Conservation (phyloP, 2,329 filamentous ascomycete genomes). For the Talaromyces sp. region DNA sequence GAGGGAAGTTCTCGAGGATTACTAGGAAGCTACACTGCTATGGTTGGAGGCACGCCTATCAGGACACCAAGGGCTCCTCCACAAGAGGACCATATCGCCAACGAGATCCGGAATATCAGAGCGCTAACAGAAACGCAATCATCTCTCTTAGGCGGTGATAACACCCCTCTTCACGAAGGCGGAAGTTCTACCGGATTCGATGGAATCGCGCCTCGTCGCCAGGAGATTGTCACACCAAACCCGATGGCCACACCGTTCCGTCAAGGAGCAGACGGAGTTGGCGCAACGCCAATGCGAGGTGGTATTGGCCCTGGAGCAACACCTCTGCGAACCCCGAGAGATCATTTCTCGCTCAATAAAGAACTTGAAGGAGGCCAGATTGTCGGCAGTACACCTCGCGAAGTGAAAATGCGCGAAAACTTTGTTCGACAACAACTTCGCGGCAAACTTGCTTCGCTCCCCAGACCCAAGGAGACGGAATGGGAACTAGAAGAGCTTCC, state of each 20-base stretch:
- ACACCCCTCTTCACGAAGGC: slow-evolving; percentile 81
- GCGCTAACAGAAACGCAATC: slow-evolving; percentile 92
- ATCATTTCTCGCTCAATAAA: slow-evolving; percentile 78
- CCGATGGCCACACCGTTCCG: slow-evolving; percentile 87
- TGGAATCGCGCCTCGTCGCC: slow-evolving; percentile 72
- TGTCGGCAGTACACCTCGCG: slow-evolving; percentile 69
- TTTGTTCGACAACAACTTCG: slow-evolving; percentile 64
- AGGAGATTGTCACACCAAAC: slow-evolving; percentile 86
- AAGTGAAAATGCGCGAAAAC: slow-evolving; percentile 67
- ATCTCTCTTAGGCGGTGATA: slow-evolving; percentile 87
- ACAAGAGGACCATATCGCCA: slow-evolving; percentile 92
- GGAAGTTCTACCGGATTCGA: slow-evolving; percentile 81
- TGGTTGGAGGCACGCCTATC: slow-evolving; percentile 80
- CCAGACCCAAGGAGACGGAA: slow-evolving; percentile 87
- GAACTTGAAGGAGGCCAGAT: slow-evolving; percentile 58
- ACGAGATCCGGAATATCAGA: slow-evolving; percentile 91
- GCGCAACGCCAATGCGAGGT: slow-evolving; percentile 59
- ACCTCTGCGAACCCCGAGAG: slow-evolving; percentile 80
- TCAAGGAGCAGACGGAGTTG: slow-evolving; percentile 56
- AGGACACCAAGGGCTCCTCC: slow-evolving; percentile 86
- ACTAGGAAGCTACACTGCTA: slow-evolving; percentile 77
- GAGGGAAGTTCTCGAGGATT: slow-evolving; percentile 75
- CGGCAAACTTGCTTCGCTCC: slow-evolving; percentile 66
- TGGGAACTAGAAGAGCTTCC: slow-evolving; percentile 87
- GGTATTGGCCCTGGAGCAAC: slow-evolving; percentile 69